Base-by-base conservation (phyloP, 2,329 filamentous ascomycete species). In the Alternaria arborescens region DNA sequence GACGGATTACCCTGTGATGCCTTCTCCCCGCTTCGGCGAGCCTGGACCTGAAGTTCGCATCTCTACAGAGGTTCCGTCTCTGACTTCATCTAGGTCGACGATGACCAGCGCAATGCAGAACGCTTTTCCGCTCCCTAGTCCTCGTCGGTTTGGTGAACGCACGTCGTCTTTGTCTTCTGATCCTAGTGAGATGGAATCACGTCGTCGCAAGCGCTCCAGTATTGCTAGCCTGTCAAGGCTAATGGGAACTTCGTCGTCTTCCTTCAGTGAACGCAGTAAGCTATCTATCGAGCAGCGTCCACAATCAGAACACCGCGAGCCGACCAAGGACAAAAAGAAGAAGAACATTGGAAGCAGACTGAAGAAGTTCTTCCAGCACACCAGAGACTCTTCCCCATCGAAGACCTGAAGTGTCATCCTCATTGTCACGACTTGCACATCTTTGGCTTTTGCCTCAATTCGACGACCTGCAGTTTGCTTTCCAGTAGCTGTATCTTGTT, bases 211-310 rank as follows among this genome's bases (percentile, higher is more conserved):
- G 71, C 87, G 91, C 55, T 90, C 89, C 4, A 94, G 91, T 72
- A 85, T 94, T 65, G 91, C 88, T 30, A 93, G 91, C 71, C 82
- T 94, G 30, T 92, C 91, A 66, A 87, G 91, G 50, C 82, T 94
- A 40, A 91, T 94, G 71, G 91, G 88, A 75, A 89, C 88, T 66
- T 77, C 76, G 6, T 76, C 88, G 65, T 76, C 76, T 8, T 75
- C 75, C 10, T 90, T 92, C 68, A 89, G 89, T 8, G 90, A 93
- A 77, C 86, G 87, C 66, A 92, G 89, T 82, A 92, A 92, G 75
- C 81, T 93, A 22, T 91, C 88, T 0, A 88, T 89, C 70, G 90
- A 92, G 72, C 86, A 78, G 48, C 75, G 81, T 54, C 80, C 81
- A 26, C 80, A 81, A 44, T 78, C 80, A 16, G 78, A 78, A 55